phyloP scores from a whole-genome alignment of 257 asterid genomes.

The Gardenia jasminoides region DNA sequence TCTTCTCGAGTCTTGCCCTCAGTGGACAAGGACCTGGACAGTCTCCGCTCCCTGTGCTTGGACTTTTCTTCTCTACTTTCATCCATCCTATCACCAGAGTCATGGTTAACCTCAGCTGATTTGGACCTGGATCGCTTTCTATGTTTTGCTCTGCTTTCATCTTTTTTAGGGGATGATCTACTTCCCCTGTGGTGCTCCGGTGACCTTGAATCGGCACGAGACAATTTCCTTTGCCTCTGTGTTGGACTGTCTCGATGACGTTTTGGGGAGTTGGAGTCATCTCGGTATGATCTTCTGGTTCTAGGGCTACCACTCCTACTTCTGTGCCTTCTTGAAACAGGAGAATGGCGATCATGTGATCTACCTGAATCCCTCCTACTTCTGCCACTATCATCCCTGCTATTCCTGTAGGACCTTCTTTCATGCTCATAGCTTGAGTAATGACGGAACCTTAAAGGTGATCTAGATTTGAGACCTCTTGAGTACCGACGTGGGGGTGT shows the following conservation, averaged over 20 bases:
- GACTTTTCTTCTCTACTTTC: constrained; percentile 46
- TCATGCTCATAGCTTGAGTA: constrained; percentile 69
- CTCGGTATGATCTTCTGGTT: constrained; percentile 54
- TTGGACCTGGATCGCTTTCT: constrained; percentile 72
- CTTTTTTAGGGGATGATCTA: constrained; percentile 62
- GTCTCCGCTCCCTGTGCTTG: constrained; percentile 45
- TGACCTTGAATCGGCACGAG: constrained; percentile 61
- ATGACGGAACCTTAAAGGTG: constrained; percentile 78
- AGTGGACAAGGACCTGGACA: constrained; percentile 55
- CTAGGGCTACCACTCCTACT: constrained; percentile 78
- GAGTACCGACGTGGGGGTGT: constrained; percentile 72
- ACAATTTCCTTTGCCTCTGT: constrained; percentile 51
- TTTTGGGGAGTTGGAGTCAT: constrained; percentile 61
- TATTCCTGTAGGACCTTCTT: constrained; percentile 63
- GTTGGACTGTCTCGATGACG: constrained; percentile 49
- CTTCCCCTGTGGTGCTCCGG: constrained; percentile 61
- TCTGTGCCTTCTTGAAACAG: constrained; percentile 65
- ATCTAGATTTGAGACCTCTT: constrained; percentile 73
- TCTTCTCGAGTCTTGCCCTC: constrained; percentile 31
- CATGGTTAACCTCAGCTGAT: constrained; percentile 61
- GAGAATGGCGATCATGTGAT: constrained; percentile 50
- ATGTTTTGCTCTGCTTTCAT: constrained; percentile 51
- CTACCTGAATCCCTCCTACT: constrained; percentile 54
- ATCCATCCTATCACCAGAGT: constrained; percentile 50
- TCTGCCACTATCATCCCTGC: constrained; percentile 60